Percentiles rank a stretch among this genome's conserved stretches.
These are phyloP conservation scores for Pulveroboletus sp. DNA, from an alignment of 768 basidiomycete genomes.

Conservation along the genomic window DNA sequence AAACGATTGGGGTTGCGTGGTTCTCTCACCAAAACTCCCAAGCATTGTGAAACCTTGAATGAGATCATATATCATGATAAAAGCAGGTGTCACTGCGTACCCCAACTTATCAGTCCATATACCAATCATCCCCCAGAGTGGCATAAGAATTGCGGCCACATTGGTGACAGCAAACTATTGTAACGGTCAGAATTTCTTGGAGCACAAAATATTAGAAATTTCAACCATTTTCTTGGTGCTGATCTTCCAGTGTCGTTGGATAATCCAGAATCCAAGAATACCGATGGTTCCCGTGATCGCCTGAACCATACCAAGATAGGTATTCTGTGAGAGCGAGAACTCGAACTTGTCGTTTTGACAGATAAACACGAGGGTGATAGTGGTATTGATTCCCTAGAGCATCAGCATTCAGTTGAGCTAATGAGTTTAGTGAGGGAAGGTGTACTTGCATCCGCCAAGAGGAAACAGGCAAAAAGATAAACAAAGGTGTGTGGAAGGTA, in stretches of 20 bases:
- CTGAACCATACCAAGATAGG: slow-evolving; percentile 74
- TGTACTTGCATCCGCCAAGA: slow-evolving; percentile 66
- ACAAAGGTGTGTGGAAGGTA: slow-evolving; percentile 78
- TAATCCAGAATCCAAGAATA: slow-evolving; percentile 80
- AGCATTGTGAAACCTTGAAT: slow-evolving; percentile 68
- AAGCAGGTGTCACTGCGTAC: slow-evolving; percentile 33
- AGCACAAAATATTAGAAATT: neutral
- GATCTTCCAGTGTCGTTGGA: slow-evolving; percentile 77
- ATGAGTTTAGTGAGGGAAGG: neutral
- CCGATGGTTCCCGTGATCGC: slow-evolving; percentile 72
- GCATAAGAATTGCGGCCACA: slow-evolving; percentile 71
- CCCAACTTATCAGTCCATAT: slow-evolving; percentile 78
- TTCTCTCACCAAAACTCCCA: slow-evolving; percentile 81
- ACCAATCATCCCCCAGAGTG: slow-evolving; percentile 84
- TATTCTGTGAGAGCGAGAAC: slow-evolving; percentile 81
- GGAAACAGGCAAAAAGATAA: slow-evolving; percentile 74
- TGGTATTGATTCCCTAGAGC: slow-evolving; percentile 75
- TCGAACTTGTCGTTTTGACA: slow-evolving; percentile 75
- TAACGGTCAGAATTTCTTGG: neutral
- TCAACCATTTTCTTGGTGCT: slow-evolving; percentile 77
- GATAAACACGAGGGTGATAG: no score
- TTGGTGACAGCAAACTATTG: slow-evolving; percentile 73
- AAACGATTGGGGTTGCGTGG: neutral
- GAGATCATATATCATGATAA: neutral
- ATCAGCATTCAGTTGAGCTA: neutral